A percentile compares a stretch with the other conserved stretches of the same genome.
These are phyloP conservation scores for Debaryomyces subglobosus DNA, from an alignment of 1,139 yeast genomes.

Conservation along the genomic window DNA sequence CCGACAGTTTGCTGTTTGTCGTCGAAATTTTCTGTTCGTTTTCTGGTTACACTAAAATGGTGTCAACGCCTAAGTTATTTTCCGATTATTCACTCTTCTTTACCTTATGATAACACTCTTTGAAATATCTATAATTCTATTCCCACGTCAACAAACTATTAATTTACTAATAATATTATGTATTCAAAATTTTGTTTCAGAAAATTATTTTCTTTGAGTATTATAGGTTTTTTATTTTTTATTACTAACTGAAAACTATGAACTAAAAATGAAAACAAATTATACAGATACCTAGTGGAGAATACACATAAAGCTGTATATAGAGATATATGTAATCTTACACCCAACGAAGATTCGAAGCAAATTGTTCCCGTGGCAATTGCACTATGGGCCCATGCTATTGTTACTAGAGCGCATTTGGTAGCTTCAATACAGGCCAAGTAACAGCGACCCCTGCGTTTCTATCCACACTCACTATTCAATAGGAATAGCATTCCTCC, in stretches of 20 bases:
- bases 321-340: neutral
- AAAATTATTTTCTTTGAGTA: conserved; percentile 6
- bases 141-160: neutral
- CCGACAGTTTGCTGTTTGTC: neutral
- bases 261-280: neutral
- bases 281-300: neutral
- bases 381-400: neutral
- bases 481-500: neutral
- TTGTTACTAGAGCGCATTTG: neutral
- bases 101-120: neutral
- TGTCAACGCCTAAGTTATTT: neutral
- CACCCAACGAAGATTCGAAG: neutral
- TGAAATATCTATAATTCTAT: neutral
- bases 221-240: conserved; percentile 5
- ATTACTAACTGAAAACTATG: neutral
- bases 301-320: neutral
- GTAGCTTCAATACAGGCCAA: neutral
- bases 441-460: neutral
- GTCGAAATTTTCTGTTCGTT: neutral
- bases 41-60: neutral
- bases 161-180: neutral
- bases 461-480: neutral
- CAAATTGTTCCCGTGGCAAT: neutral
- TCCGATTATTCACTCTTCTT: neutral
- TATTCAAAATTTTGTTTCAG: conserved; percentile 1